Percentiles rank a stretch among this genome's conserved stretches.
These are phyloP conservation scores for Plasmodium adleri DNA, from an alignment of 169 alveolate species.

Conservation along the genomic window DNA sequence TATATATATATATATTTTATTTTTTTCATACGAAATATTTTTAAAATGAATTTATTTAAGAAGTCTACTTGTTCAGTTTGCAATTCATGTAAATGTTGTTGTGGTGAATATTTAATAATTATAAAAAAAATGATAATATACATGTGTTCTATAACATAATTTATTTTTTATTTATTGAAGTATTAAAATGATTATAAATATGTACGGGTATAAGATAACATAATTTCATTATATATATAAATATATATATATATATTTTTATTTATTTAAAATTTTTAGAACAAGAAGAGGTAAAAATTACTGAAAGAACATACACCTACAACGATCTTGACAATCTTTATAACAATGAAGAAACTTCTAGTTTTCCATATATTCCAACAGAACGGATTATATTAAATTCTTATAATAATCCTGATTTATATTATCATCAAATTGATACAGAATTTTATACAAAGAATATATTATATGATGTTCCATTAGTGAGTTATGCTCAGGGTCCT, in stretches of 20 bases:
- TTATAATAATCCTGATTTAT: constrained; percentile 28
- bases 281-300: constrained; percentile 31
- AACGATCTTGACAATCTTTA: constrained; percentile 34
- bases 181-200: not conserved
- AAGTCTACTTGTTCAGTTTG: constrained; percentile 60
- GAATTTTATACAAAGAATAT: constrained; percentile 72
- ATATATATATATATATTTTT: not conserved
- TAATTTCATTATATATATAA: not conserved
- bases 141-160: not conserved
- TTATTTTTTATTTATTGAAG: not conserved
- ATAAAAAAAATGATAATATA: constrained; percentile 1
- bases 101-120: constrained; percentile 38
- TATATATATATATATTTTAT: not conserved
- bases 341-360: constrained; percentile 3
- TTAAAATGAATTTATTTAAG: constrained; percentile 44
- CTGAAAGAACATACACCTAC: constrained; percentile 69
- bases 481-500: constrained; percentile 75
- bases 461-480: constrained; percentile 60
- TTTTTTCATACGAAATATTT: not conserved
- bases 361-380: constrained; percentile 52
- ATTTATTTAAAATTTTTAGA: constrained; percentile 1
- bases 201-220: not conserved
- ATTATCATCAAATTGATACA: constrained; percentile 72
- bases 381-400: constrained; percentile 53
- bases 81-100: constrained; percentile 57